These are phyloP conservation scores for Crucibulum laeve DNA, from an alignment of 768 basidiomycete genomes.

Conservation along the genomic window DNA sequence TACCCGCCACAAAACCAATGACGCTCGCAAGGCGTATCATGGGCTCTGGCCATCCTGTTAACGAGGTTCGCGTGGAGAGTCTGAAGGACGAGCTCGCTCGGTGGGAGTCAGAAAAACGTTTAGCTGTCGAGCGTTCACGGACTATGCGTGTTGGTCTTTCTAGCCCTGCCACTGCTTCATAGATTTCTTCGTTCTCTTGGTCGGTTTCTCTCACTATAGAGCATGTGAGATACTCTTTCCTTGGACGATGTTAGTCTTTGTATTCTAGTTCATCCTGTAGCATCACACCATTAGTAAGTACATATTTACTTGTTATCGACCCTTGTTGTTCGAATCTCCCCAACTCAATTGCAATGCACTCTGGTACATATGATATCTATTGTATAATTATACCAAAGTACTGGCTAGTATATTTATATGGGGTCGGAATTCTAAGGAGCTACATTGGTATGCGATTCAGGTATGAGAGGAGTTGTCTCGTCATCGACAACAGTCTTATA, in stretches of 20 bases:
- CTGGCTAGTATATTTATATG: no score
- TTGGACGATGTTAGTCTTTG: no score
- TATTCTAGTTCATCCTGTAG: no score
- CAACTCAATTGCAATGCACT: no score
- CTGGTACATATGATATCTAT: no score
- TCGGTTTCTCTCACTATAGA: not conserved
- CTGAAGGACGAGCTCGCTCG: constrained; percentile 64
- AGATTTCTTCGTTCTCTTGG: not conserved
- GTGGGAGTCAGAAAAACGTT: constrained; percentile 58
- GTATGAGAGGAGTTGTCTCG: constrained; percentile 8
- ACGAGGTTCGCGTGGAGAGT: constrained; percentile 54
- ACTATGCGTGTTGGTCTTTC: no score
- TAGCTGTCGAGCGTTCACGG: constrained; percentile 9
- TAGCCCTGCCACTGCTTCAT: no score
- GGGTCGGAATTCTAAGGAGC: not conserved
- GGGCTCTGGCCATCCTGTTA: constrained; percentile 65
- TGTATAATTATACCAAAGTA: no score
- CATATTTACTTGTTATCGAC: no score
- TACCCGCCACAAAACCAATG: constrained; percentile 12
- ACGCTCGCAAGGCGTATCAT: constrained; percentile 40
- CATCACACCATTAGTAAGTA: no score
- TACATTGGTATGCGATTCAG: not conserved
- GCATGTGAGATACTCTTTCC: no score
- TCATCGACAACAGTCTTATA: constrained; percentile 14
- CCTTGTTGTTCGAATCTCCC: no score